Base-by-base conservation (phyloP, 441 rosid genomes). In the Rhodomyrtus psidioides region DNA sequence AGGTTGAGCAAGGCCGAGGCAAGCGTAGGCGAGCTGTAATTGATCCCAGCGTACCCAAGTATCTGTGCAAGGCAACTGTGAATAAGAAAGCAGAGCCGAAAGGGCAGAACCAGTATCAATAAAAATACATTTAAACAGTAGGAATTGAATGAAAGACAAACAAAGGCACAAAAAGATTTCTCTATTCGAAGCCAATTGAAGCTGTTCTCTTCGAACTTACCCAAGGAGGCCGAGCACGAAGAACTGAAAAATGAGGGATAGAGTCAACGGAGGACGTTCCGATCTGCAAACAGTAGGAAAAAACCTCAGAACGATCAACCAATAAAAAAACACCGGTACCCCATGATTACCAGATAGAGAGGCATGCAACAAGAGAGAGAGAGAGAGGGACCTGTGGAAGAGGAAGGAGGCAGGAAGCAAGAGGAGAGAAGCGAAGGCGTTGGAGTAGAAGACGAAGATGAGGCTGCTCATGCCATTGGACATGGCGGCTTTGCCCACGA, bases 1-100 rank as follows among this genome's bases (percentile, higher is more conserved):
- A 94, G 95, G 86, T 93, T 94, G 59, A 94, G 95, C 92, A 94
- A 88, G 81, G 97, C 93, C 30, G 95, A 87, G 39, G 85, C 93
- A 76, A 94, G 95, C 30, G 97, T 90, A 60, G 97, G 93, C 55
- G 95, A 93, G 88, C 95, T 92, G 75, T 90, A 90, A 87, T 91
- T 86, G 84, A 94, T 91, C 86, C 95, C 97, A 39, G 92, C 92
- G 91, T 92, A 92, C 59, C 95, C 95, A 84, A 88, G 88, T 83
- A 91, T 49, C 89, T 90, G 93, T 16, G 95, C 93, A 44, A 83
- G 85, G 87, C 74, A 89, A 59, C 95, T 93, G 90, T 86, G n/a
- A 7, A 82, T 65, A 86, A 8, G 12, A 51, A 62, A 34, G 39
- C 13, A 53, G 30, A 54, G 42, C 51, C 39, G 1, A 6, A 54